Evolutionary conservation across 73 alveolate species (phyloP).

Genomic region (Effrenium voratum): DNA sequence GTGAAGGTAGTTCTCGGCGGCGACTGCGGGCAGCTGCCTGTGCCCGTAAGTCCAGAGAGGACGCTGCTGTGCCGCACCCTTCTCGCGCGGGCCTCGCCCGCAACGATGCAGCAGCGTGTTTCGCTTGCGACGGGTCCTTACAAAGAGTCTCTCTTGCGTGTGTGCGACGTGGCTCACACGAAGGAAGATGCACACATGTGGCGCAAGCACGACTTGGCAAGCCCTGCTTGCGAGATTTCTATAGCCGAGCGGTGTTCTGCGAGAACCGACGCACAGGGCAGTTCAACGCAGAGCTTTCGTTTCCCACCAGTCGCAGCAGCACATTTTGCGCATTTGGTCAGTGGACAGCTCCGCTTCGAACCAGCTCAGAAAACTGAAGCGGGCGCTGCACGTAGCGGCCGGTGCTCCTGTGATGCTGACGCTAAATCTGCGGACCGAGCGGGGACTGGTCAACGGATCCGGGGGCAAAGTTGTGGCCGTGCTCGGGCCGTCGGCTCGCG

Average conservation of each 20-base stretch:
- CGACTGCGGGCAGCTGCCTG: not conserved
- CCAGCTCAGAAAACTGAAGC: not conserved
- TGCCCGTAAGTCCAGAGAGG: not conserved
- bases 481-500: not conserved
- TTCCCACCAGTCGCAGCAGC: not conserved
- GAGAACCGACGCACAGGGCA: slow-evolving; percentile 16
- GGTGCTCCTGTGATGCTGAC: slow-evolving; percentile 19
- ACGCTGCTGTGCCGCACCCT: not conserved
- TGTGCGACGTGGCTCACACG: slow-evolving; percentile 11
- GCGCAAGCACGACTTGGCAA: not conserved
- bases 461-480: not conserved
- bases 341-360: not conserved
- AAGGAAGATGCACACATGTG: slow-evolving; percentile 1
- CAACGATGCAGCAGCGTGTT: not conserved
- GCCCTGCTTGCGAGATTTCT: not conserved
- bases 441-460: not conserved
- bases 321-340: not conserved
- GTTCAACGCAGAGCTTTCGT: not conserved
- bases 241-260: not conserved
- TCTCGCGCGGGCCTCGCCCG: not conserved
- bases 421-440: not conserved
- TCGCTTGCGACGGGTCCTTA: not conserved
- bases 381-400: not conserved
- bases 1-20: not conserved
- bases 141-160: not conserved